These are phyloP conservation scores for Solanum pinnatisectum DNA, from an alignment of 257 asterid genomes.

Conservation along the genomic window DNA sequence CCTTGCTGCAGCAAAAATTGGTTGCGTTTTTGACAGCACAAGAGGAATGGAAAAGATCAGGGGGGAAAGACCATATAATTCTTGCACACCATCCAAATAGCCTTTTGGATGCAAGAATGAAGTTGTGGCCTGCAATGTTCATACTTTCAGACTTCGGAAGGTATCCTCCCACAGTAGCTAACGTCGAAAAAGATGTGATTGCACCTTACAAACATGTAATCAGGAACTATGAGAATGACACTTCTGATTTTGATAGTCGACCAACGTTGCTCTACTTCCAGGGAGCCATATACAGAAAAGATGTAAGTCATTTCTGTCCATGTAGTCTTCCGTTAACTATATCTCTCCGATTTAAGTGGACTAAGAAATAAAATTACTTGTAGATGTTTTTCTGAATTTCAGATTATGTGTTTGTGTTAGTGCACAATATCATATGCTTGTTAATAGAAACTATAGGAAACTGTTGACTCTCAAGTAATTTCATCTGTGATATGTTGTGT, in stretches of 20 bases:
- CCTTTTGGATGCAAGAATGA: slow-evolving; percentile 62
- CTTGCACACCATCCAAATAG: slow-evolving; percentile 96
- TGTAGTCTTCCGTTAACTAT: background rate
- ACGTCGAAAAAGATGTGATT: slow-evolving; percentile 79
- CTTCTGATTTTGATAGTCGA: slow-evolving; percentile 59
- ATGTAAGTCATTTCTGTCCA: slow-evolving; percentile 39
- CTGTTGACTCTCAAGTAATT: background rate
- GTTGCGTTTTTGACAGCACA: slow-evolving; percentile 49
- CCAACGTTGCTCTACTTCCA: slow-evolving; percentile 77
- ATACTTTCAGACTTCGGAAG: slow-evolving; percentile 88
- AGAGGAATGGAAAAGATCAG: slow-evolving; percentile 72
- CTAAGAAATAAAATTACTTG: background rate
- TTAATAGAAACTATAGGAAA: background rate
- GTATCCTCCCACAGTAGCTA: slow-evolving; percentile 81
- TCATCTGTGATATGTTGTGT: background rate
- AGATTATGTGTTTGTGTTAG: background rate
- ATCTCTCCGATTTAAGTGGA: no score
- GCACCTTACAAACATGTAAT: slow-evolving; percentile 86
- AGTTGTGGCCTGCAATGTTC: slow-evolving; percentile 83
- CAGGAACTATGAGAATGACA: slow-evolving; percentile 41
- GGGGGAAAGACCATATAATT: slow-evolving; percentile 75
- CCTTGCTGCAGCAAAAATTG: slow-evolving; percentile 58
- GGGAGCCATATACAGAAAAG: slow-evolving; percentile 93
- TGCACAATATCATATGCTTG: background rate
- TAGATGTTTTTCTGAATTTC: background rate